Conservation (phyloP, 2,329 filamentous ascomycete genomes). For the Paramyrothecium roridum region DNA sequence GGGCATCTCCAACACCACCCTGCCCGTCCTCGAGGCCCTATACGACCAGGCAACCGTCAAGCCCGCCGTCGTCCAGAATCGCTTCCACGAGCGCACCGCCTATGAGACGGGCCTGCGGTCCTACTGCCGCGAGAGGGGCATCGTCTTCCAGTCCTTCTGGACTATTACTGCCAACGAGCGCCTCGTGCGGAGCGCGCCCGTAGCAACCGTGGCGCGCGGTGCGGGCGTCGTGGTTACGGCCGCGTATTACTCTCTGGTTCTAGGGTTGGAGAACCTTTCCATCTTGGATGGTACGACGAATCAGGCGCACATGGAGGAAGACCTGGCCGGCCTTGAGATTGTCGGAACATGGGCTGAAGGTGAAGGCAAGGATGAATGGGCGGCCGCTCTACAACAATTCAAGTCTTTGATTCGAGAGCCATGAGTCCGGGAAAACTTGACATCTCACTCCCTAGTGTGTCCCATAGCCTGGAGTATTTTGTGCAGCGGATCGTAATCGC, state of each 20-base stretch:
- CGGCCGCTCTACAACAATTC: slow-evolving; percentile 42
- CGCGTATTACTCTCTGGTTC: slow-evolving; percentile 44
- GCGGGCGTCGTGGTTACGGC: slow-evolving; percentile 32
- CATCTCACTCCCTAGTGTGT: background rate
- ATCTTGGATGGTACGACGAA: slow-evolving; percentile 45
- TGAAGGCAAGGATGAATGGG: slow-evolving; percentile 46
- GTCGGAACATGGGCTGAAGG: slow-evolving; percentile 40
- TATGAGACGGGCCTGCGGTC: slow-evolving; percentile 60
- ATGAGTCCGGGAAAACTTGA: background rate
- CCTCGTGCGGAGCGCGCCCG: slow-evolving; percentile 38
- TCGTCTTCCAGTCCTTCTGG: slow-evolving; percentile 54
- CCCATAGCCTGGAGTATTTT: no score
- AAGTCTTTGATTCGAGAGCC: slow-evolving; percentile 29
- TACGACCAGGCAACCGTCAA: slow-evolving; percentile 36
- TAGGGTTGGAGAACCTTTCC: slow-evolving; percentile 39
- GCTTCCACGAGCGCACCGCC: slow-evolving; percentile 58
- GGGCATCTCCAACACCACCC: slow-evolving; percentile 73
- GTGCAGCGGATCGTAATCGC: no score
- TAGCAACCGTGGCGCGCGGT: slow-evolving; percentile 43
- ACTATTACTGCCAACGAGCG: slow-evolving; percentile 45
- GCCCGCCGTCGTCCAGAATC: slow-evolving; percentile 69
- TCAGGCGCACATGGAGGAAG: slow-evolving; percentile 45
- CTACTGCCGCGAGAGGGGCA: slow-evolving; percentile 37
- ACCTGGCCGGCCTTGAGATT: slow-evolving; percentile 39
- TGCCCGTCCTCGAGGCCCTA: slow-evolving; percentile 53